Percentiles rank a stretch among this genome's conserved stretches.
These are phyloP conservation scores for Lactarius evosmus DNA, from an alignment of 768 basidiomycete species.

Conservation along the genomic window DNA sequence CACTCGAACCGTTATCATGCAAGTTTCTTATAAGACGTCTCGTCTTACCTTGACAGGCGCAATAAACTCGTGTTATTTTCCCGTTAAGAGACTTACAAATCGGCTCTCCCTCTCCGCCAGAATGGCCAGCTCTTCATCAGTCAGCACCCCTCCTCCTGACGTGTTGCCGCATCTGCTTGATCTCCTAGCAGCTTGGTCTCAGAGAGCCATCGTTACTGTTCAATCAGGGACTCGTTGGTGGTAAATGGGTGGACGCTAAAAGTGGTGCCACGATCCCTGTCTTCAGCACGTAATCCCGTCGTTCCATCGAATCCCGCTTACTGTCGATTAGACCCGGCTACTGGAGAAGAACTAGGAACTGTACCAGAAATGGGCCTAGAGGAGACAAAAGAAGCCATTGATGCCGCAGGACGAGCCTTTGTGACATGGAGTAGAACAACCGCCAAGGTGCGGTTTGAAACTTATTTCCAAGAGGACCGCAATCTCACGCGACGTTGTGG, in stretches of 20 bases:
- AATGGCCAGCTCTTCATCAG: conserved; percentile 17
- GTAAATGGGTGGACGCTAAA: conserved; percentile 82
- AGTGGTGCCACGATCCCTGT: conserved; percentile 71
- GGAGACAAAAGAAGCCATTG: conserved; percentile 83
- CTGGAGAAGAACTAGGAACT: conserved; percentile 73
- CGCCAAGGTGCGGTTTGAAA: conserved; percentile 56
- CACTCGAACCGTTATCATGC: neutral
- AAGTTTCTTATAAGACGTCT: neutral
- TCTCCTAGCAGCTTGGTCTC: conserved; percentile 37
- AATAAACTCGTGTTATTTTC: neutral
- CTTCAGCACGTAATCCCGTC: conserved; percentile 44
- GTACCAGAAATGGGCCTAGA: conserved; percentile 86
- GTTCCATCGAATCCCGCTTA: neutral
- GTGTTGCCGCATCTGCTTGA: neutral
- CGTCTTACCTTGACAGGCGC: conserved; percentile 2
- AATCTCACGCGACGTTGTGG: conserved; percentile 3
- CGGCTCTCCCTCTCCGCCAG: conserved; percentile 1
- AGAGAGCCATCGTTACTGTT: conserved; percentile 75
- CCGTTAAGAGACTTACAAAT: neutral
- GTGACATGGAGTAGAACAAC: conserved; percentile 84
- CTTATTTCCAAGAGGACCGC: neutral
- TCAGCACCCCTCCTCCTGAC: neutral
- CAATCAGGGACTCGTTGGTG: conserved; percentile 75
- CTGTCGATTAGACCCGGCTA: conserved; percentile 72
- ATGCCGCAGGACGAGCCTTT: conserved; percentile 77